Percentiles rank a stretch among this genome's conserved stretches.
Conservation (phyloP, 768 basidiomycete species). For the Auricularia auricula-judae region DNA sequence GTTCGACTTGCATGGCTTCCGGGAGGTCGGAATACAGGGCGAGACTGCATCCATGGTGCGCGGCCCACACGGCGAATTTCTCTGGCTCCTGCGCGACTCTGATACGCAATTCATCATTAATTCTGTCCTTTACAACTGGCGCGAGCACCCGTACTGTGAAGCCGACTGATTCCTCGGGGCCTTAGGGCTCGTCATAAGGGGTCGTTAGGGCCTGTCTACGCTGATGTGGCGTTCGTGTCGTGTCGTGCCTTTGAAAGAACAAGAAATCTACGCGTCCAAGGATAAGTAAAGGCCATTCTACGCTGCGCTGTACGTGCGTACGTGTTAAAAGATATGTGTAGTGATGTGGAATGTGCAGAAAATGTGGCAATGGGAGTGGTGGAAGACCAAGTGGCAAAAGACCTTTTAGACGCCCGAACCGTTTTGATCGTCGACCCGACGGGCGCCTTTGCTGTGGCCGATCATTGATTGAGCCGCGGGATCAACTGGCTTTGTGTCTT, state of each 20-base stretch:
- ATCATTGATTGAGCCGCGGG: neutral
- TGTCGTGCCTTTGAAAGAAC: too few species aligned
- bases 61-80: neutral
- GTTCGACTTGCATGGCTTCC: neutral
- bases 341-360: neutral
- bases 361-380: neutral
- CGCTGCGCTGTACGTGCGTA: too few species aligned
- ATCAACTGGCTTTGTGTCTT: neutral
- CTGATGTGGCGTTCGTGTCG: too few species aligned
- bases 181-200: too few species aligned
- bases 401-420: neutral
- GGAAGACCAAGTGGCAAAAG: neutral
- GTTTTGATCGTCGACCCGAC: constrained; percentile 8
- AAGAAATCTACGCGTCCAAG: too few species aligned
- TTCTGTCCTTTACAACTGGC: too few species aligned
- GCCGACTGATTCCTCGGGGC: too few species aligned
- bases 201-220: too few species aligned
- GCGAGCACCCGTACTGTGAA: too few species aligned
- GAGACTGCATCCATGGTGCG: neutral
- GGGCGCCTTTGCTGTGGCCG: neutral
- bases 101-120: neutral
- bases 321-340: neutral
- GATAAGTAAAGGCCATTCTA: too few species aligned
- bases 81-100: neutral
- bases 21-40: neutral